Conservation (phyloP, 2,329 filamentous ascomycete genomes). For the Diatrype stigma region DNA sequence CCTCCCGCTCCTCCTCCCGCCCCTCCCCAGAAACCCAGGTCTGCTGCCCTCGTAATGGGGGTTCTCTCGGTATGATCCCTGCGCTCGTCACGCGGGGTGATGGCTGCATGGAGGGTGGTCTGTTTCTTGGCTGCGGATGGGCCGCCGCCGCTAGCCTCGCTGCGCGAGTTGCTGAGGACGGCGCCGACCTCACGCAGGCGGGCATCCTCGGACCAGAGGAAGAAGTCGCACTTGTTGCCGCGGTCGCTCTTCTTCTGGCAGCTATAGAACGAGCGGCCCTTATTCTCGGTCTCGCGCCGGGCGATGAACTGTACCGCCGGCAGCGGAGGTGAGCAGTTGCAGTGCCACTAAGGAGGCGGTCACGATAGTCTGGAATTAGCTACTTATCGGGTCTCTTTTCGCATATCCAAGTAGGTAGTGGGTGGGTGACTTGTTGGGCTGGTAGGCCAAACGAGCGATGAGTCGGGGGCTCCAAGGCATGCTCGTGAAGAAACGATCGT, state of each 20-base stretch:
- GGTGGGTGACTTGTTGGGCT: no score
- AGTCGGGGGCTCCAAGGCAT: no score
- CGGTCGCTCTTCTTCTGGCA: conserved; percentile 42
- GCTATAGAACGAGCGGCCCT: conserved; percentile 49
- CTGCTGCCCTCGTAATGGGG: conserved; percentile 11
- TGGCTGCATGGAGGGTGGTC: conserved; percentile 23
- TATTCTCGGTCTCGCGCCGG: conserved; percentile 45
- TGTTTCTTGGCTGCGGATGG: conserved; percentile 13
- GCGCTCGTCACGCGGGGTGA: conserved; percentile 18
- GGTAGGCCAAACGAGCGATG: no score
- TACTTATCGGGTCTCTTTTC: no score
- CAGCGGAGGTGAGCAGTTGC: conserved; percentile 47
- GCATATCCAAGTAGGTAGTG: no score
- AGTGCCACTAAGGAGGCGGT: conserved; percentile 29
- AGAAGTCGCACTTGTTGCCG: conserved; percentile 48
- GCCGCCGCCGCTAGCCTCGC: conserved; percentile 25
- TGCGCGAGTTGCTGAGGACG: conserved; percentile 40
- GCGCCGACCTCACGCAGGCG: conserved; percentile 39
- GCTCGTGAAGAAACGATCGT: no score
- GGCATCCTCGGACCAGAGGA: conserved; percentile 54
- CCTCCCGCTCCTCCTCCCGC: conserved; percentile 1
- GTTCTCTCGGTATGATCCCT: conserved; percentile 9
- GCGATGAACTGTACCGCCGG: conserved; percentile 46
- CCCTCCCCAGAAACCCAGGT: conserved; percentile 5
- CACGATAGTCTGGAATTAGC: no score